Conservation (phyloP, 345 rosid genomes). For the Barbarea vulgaris region DNA sequence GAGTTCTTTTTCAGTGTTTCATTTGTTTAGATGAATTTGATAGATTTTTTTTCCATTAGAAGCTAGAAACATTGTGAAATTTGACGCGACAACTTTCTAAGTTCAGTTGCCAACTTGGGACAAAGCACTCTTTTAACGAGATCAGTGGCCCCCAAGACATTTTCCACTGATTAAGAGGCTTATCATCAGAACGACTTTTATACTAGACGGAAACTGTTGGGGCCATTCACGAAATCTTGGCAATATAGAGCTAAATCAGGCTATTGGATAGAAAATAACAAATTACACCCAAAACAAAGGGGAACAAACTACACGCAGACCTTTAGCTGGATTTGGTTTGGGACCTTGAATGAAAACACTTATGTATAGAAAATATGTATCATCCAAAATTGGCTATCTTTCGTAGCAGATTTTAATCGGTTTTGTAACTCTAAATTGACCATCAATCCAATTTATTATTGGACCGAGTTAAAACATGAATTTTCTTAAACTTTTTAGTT, state of each 20-base stretch:
- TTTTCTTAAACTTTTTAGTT: not conserved
- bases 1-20: not conserved
- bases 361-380: not conserved
- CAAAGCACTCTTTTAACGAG: not conserved
- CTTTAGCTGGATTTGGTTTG: not conserved
- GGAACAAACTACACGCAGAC: not conserved
- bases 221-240: not conserved
- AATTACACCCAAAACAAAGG: not conserved
- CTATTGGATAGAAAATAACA: not conserved
- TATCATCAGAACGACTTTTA: not conserved
- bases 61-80: not conserved
- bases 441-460: not conserved
- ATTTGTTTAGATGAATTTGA: not conserved
- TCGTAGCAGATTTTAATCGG: not conserved
- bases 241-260: not conserved
- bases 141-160: not conserved
- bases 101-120: not conserved
- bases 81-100: not conserved
- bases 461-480: not conserved
- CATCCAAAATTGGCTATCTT: not conserved
- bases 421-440: not conserved
- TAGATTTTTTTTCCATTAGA: not conserved
- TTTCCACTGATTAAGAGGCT: not conserved
- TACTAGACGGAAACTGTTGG: not conserved
- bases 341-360: not conserved